Evolutionary conservation across 306 rosid species (phyloP).

Genomic region (Fragaria vesca): DNA sequence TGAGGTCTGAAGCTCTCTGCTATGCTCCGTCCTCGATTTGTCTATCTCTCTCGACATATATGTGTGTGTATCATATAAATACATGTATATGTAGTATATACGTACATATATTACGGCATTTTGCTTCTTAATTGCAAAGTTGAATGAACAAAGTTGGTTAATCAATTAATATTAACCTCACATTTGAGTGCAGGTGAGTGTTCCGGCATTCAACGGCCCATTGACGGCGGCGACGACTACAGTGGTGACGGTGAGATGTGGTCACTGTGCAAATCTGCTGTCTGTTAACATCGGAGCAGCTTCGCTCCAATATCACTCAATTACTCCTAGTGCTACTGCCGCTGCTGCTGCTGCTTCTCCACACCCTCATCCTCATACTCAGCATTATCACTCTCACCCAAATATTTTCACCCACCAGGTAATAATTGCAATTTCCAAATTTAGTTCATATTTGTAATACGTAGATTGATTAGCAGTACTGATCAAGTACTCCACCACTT

Average conservation of each 20-base stretch:
- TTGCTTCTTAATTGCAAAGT: not conserved
- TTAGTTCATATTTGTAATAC: not conserved
- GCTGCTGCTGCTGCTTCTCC: not conserved
- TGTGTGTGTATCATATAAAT: not conserved
- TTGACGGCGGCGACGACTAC: constrained; percentile 12
- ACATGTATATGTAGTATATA: not conserved
- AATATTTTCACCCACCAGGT: constrained; percentile 10
- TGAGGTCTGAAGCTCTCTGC: constrained; percentile 42
- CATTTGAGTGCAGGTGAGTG: constrained; percentile 74
- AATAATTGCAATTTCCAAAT: not conserved
- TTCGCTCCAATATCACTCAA: constrained; percentile 47
- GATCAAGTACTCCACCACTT: not conserved
- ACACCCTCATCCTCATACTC: not conserved
- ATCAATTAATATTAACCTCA: not conserved
- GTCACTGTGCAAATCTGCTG: constrained; percentile 87
- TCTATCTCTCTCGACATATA: not conserved
- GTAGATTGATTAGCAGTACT: not conserved
- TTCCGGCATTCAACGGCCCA: constrained; percentile 68
- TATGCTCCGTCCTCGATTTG: not conserved
- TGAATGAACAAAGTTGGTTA: not conserved
- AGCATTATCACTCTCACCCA: not conserved
- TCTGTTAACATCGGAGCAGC: constrained; percentile 73
- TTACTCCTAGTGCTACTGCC: constrained; percentile 25
- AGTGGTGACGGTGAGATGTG: constrained; percentile 90
- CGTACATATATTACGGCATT: not conserved